These are phyloP conservation scores for Ziziphus jujuba DNA, from an alignment of 306 rosid genomes.

Conservation along the genomic window DNA sequence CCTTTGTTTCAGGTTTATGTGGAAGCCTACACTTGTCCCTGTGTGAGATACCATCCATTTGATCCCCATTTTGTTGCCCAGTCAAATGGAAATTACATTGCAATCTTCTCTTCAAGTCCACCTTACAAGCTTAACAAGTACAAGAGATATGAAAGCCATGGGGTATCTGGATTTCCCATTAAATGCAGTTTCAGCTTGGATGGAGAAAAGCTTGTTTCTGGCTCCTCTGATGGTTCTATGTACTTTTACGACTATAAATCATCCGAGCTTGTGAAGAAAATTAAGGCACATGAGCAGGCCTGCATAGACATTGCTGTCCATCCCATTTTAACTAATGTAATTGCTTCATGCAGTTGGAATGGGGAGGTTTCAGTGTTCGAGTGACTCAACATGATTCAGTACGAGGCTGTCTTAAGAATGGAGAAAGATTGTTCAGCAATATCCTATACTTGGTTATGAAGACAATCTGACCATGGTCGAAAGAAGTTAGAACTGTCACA, in stretches of 20 bases:
- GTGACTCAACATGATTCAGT: constrained; percentile 28
- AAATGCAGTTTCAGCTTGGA: constrained; percentile 81
- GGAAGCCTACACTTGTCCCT: constrained; percentile 92
- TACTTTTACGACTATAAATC: constrained; percentile 66
- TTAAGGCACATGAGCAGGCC: constrained; percentile 75
- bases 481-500: background rate
- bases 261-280: constrained; percentile 56
- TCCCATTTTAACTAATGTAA: constrained; percentile 65
- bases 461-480: background rate
- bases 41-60: constrained; percentile 68
- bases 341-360: constrained; percentile 85
- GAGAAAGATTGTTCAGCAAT: background rate
- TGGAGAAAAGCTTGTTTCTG: constrained; percentile 71
- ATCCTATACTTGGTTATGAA: background rate
- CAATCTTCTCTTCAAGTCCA: constrained; percentile 64
- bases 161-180: constrained; percentile 82
- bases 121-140: constrained; percentile 90
- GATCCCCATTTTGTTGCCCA: constrained; percentile 80
- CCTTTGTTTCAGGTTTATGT: constrained; percentile 66
- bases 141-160: constrained; percentile 72
- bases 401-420: constrained; percentile 10
- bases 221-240: constrained; percentile 86
- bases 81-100: constrained; percentile 81
- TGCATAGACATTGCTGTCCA: constrained; percentile 72
- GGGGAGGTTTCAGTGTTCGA: constrained; percentile 71